Conservation (phyloP, 2,329 filamentous ascomycete genomes). For the Daldinia sp. region DNA sequence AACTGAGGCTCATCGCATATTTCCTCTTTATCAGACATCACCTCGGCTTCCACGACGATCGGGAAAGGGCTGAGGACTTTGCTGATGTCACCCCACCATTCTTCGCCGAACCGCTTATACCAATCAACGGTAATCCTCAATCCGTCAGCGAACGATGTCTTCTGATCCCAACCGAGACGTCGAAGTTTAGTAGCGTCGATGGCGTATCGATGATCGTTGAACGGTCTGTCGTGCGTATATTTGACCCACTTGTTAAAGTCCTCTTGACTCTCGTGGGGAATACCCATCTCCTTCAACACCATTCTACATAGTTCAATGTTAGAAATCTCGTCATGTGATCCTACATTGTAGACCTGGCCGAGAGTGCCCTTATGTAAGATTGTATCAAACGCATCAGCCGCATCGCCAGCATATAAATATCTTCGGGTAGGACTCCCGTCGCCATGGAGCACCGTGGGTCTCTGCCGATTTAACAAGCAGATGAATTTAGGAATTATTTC, state of each 20-base stretch:
- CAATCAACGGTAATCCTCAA: slow-evolving; percentile 74
- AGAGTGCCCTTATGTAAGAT: slow-evolving; percentile 81
- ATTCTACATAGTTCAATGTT: slow-evolving; percentile 76
- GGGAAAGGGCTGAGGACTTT: slow-evolving; percentile 77
- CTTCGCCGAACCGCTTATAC: slow-evolving; percentile 74
- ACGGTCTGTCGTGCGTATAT: slow-evolving; percentile 82
- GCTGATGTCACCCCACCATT: slow-evolving; percentile 79
- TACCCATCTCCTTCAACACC: slow-evolving; percentile 72
- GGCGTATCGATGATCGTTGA: slow-evolving; percentile 80
- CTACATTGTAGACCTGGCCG: slow-evolving; percentile 85
- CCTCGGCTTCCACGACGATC: slow-evolving; percentile 66
- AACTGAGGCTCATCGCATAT: slow-evolving; percentile 50
- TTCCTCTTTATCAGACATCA: slow-evolving; percentile 65
- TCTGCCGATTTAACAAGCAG: slow-evolving; percentile 74
- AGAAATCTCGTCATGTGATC: slow-evolving; percentile 81
- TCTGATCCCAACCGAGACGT: slow-evolving; percentile 76
- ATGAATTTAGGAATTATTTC: slow-evolving; percentile 89
- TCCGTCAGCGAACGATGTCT: slow-evolving; percentile 73
- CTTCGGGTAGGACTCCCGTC: slow-evolving; percentile 79
- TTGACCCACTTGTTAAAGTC: slow-evolving; percentile 75
- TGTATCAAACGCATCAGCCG: slow-evolving; percentile 84
- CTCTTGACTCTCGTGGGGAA: slow-evolving; percentile 62
- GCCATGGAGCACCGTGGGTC: slow-evolving; percentile 79
- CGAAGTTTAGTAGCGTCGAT: slow-evolving; percentile 77
- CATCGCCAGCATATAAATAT: slow-evolving; percentile 83